Percentiles rank a stretch among this genome's conserved stretches.
Evolutionary conservation across 352 stramenopile species (phyloP).

Genomic region (Peronospora destructor): DNA sequence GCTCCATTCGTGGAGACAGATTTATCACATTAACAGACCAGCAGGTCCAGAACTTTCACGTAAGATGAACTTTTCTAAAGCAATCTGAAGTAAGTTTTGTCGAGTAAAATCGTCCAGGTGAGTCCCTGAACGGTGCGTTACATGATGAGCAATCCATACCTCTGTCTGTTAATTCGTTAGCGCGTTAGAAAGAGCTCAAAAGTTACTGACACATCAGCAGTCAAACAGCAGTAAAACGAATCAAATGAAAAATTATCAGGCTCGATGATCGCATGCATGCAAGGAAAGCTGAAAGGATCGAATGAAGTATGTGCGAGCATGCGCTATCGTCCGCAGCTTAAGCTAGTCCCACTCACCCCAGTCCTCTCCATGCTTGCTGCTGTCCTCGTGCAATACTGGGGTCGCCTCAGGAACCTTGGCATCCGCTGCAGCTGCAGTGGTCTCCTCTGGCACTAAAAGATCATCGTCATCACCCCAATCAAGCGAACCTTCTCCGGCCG

Average conservation of each 20-base stretch:
- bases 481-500: constrained; percentile 38
- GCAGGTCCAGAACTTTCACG: no score
- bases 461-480: constrained; percentile 65
- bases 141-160: neutral
- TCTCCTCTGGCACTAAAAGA: constrained; percentile 20
- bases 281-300: constrained; percentile 11
- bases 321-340: constrained; percentile 2
- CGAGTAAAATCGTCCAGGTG: no score
- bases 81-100: no score
- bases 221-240: neutral
- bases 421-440: constrained; percentile 9
- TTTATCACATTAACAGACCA: no score
- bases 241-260: constrained; percentile 5
- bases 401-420: constrained; percentile 14
- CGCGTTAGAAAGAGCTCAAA: neutral
- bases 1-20: no score
- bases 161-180: neutral
- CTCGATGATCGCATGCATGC: constrained; percentile 8
- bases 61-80: no score
- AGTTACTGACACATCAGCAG: neutral
- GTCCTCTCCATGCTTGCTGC: constrained; percentile 44
- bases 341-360: constrained; percentile 68
- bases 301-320: constrained; percentile 15
- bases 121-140: no score
- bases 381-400: constrained; percentile 22